These are phyloP conservation scores for Metarhizium anisopliae DNA, from an alignment of 2,329 filamentous ascomycete genomes.

Conservation along the genomic window DNA sequence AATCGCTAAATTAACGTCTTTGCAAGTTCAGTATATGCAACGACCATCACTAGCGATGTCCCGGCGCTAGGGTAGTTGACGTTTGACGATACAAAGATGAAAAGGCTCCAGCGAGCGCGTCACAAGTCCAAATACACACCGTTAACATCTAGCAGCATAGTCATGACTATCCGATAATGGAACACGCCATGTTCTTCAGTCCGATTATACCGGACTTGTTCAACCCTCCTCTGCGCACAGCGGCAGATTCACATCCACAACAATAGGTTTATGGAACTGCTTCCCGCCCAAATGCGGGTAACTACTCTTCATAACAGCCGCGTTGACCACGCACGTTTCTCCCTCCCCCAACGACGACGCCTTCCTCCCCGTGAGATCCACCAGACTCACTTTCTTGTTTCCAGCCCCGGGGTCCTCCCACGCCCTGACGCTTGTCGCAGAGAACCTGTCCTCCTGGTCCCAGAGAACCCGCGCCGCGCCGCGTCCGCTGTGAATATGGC, in stretches of 20 bases:
- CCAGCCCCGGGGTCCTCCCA: slow-evolving; percentile 53
- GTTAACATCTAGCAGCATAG: too few relatives aligned
- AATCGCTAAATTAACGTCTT: too few relatives aligned
- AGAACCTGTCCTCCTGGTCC: slow-evolving; percentile 37
- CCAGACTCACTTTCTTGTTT: slow-evolving; percentile 49
- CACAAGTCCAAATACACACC: too few relatives aligned
- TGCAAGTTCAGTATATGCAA: too few relatives aligned
- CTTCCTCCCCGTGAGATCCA: slow-evolving; percentile 47
- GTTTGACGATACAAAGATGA: too few relatives aligned
- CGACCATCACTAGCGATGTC: too few relatives aligned
- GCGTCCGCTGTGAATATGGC: slow-evolving; percentile 62
- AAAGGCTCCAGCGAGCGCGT: too few relatives aligned
- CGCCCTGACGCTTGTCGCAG: slow-evolving; percentile 30
- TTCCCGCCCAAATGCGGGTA: slow-evolving; percentile 55
- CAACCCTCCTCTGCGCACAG: slow-evolving; percentile 23
- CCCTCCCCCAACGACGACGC: slow-evolving; percentile 10
- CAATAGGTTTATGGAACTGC: slow-evolving; percentile 67
- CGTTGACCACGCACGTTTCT: slow-evolving; percentile 76
- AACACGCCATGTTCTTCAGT: not conserved
- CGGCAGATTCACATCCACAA: slow-evolving; percentile 72
- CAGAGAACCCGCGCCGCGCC: slow-evolving; percentile 56
- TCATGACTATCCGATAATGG: too few relatives aligned
- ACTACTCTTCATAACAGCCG: slow-evolving; percentile 61
- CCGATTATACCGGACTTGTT: too few relatives aligned
- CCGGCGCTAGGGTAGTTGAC: too few relatives aligned